phyloP scores from a whole-genome alignment of 768 basidiomycete genomes.

The Naganishia vaughanmartiniae region DNA sequence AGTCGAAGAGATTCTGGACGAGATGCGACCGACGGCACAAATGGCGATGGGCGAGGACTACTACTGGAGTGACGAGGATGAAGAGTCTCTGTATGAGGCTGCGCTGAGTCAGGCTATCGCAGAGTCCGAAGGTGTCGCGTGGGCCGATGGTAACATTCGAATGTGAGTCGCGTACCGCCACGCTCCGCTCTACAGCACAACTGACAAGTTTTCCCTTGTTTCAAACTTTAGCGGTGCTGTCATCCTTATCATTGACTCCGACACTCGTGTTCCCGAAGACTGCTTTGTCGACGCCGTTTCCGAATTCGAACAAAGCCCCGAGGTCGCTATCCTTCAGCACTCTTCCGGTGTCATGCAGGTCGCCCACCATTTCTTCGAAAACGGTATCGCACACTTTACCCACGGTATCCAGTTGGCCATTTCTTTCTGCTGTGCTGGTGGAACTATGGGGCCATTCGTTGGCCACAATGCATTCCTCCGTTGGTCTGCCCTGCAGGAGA shows the following conservation, averaged over 20 bases:
- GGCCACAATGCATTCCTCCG: neutral
- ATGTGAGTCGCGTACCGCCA: conserved; percentile 53
- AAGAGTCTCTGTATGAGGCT: conserved; percentile 63
- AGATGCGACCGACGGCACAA: neutral
- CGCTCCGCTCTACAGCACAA: too few relatives aligned
- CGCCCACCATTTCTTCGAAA: conserved; percentile 55
- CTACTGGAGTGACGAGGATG: conserved; percentile 55
- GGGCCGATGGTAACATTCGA: conserved; percentile 67
- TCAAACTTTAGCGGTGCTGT: conserved; percentile 31
- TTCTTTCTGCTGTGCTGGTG: conserved; percentile 47
- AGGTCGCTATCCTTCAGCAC: conserved; percentile 70
- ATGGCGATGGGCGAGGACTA: neutral
- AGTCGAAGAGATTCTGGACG: conserved; percentile 57
- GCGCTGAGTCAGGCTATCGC: conserved; percentile 73
- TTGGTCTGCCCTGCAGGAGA: conserved; percentile 78
- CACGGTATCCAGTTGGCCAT: conserved; percentile 66
- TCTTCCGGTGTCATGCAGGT: conserved; percentile 47
- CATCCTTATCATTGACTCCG: neutral
- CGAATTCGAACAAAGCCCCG: conserved; percentile 75
- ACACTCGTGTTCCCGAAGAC: conserved; percentile 54
- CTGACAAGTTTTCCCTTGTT: too few relatives aligned
- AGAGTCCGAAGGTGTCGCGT: conserved; percentile 64
- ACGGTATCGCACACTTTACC: conserved; percentile 84
- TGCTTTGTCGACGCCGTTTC: conserved; percentile 86
- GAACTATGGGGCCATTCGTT: conserved; percentile 37